Evolutionary conservation across 2,329 filamentous ascomycete genomes (phyloP).

Genomic region (Geosmithia morbida): DNA sequence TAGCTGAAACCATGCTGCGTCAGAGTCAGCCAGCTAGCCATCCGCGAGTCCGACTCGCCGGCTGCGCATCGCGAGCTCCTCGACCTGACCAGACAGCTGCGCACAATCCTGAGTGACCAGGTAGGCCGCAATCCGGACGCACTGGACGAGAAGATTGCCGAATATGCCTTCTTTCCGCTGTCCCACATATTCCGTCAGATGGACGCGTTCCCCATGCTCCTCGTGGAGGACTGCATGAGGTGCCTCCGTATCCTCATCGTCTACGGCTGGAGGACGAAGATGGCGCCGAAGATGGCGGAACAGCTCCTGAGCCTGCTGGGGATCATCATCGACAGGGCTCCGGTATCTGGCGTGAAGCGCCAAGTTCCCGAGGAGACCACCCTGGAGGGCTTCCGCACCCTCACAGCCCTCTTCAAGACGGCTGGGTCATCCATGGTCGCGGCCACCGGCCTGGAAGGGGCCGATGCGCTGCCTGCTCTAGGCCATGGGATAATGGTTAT

Average conservation of each 20-base stretch:
- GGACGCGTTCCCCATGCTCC: slow-evolving; percentile 52
- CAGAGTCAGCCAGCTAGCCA: slow-evolving; percentile 40
- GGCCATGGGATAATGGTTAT: slow-evolving; percentile 73
- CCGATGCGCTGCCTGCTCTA: slow-evolving; percentile 57
- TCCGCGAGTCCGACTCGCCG: slow-evolving; percentile 29
- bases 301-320: slow-evolving; percentile 78
- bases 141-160: slow-evolving; percentile 71
- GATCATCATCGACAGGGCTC: slow-evolving; percentile 62
- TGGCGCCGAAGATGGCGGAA: slow-evolving; percentile 59
- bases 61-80: slow-evolving; percentile 27
- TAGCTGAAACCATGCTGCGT: slow-evolving; percentile 51
- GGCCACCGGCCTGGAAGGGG: slow-evolving; percentile 34
- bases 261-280: slow-evolving; percentile 62
- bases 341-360: slow-evolving; percentile 29
- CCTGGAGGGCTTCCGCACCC: slow-evolving; percentile 53
- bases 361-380: slow-evolving; percentile 58
- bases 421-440: slow-evolving; percentile 34
- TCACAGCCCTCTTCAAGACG: slow-evolving; percentile 50
- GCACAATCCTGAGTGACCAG: slow-evolving; percentile 29
- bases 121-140: slow-evolving; percentile 25
- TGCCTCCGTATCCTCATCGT: slow-evolving; percentile 61
- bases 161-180: slow-evolving; percentile 91
- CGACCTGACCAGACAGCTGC: slow-evolving; percentile 28
- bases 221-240: slow-evolving; percentile 63
- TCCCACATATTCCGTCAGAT: slow-evolving; percentile 73